Evolutionary conservation across 257 asterid species (phyloP), one percentile per base, ranked within the genome.

Genomic region (Paraleonurus japonicus): DNA sequence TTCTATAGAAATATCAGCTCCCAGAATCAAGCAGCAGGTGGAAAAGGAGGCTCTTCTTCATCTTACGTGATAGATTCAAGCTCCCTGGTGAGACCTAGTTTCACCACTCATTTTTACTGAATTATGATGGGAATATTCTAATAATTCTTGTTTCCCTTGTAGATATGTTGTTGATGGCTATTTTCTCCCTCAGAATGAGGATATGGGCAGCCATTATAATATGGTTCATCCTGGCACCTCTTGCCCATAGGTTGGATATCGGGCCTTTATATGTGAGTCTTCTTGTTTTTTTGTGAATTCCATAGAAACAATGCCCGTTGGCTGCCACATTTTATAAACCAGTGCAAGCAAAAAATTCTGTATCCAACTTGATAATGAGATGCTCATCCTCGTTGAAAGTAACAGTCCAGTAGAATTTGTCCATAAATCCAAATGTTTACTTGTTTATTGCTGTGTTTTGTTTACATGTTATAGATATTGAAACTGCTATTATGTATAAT

Each of bases 201-300:
- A 84, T 75, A 67, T 92, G 97, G 98, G 75, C 76, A 75, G 79
- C 84, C 61, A 84, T 88, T 60, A 30, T 87, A 37, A 16, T 82
- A 60, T 92, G 98, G 98, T 86, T 88, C 82, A 76, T 83, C 74
- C 77, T 92, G 75, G 97, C 97, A 66, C 92, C 90, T 48, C 53
- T 92, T 74, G 95, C 98, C 55, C 86, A 88, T 47, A 85, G 80
- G 76, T 84, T 74, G 67, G 96, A 78, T 16, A 41, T 92, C 19
- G 98, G 95, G 47, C 95, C 98, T 74, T 75, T 92, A 90, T 92
- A 82, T 47, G 97, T 92, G 80, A 92, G 96, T 87, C 33, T 32
- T 60, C 60, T 23, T 70, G 12, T 67, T 63, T 70, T 76, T 54
- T 45, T 57, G 72, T 72, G 53, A 45, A 53, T 81, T 54, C 53